Evolutionary conservation across 371 early-diverging fungal genomes (phyloP), one percentile per base, ranked within the genome.

Genomic region (Neoconidiobolus thromboides): DNA sequence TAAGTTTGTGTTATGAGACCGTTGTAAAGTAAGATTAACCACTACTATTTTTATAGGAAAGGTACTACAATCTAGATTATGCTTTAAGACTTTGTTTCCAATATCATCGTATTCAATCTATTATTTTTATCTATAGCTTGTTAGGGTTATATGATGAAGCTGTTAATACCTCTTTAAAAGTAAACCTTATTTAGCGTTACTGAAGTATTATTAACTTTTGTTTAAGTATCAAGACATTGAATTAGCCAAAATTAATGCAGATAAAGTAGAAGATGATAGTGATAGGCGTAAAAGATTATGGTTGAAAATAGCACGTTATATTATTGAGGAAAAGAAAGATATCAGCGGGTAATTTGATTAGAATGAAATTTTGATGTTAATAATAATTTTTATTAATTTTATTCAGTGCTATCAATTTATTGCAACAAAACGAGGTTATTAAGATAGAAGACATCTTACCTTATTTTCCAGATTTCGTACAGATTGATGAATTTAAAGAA

Each of bases 361-460:
- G 9, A 9, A n/a, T 42, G 46, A 43, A 1, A 52, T 50, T 12
- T 36, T 4, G 26, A 26, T 12, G 10, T 40, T 0, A 55, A n/a
- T 1, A 41, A 7, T 1, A 4, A 9, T 14, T 58, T 51, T 40
- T 12, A 43, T 43, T 60, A 47, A 40, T 48, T 39, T 49, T 48
- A 6, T 36, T 48, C 62, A 84, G 86, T 2, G 94, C 90, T 2
- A 87, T 95, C 77, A 76, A 80, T 26, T 81, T 89, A 63, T 67
- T 91, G 43, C 79, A 82, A 61, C 71, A 82, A 50, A 81, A 85
- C 43, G 86, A 87, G 48, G 70, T 93, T 9, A 70, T 96, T 43
- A 87, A 87, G 62, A 87, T 96, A 57, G 93, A 94, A 66, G 95
- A 97, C 65, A 82, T 97, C 37, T 67, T 97, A 39, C 94, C 93